Base-by-base conservation (phyloP, 768 basidiomycete species). In the Vishniacozyma victoriae region DNA sequence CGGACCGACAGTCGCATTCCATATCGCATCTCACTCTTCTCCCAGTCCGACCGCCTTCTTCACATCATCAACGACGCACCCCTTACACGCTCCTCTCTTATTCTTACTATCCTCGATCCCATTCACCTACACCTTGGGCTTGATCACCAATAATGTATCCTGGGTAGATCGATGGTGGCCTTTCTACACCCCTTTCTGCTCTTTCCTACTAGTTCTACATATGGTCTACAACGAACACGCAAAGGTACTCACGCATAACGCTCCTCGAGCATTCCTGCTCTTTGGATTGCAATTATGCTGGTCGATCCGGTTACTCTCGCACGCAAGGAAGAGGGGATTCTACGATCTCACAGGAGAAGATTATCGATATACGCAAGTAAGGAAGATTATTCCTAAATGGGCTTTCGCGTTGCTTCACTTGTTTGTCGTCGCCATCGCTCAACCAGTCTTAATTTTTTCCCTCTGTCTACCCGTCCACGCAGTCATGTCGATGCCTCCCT, bases 311-410 rank as follows among this genome's bases (percentile, higher is more conserved):
- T 72, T 93, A 41, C 79, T 79, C 5, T 87, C 86, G 62, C 89
- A 96, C 65, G 85, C 89, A 0, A 82, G 82, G 70, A 77, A 89
- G 27, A 79, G 93, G 42, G 93, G 87, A 5, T 77, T 79, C 22
- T 87, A 86, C 20, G 90, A 93, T 31, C 44, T 59, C 35, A 50
- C 29, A 39, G 48, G 42, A 15, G 60, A 65, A 70, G 91, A 95
- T 70, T 96, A 96, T 63, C 84, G 93, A 22, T 96, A 92, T 87
- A 80, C 76, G 1, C 74, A 89, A 29, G 76, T 95, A 13, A 81
- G 91, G 35, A 68, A 74, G 33, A 76, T 81, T 40, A 63, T 84
- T 3, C 79, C 81, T 13, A 43, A 67, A 1, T 75, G 75, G 71
- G 54, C 80, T 7, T 84, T 84, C 74, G 78, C 82, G 54, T 50